These are phyloP conservation scores for Brassica juncea DNA, from an alignment of 345 rosid genomes.

Conservation along the genomic window DNA sequence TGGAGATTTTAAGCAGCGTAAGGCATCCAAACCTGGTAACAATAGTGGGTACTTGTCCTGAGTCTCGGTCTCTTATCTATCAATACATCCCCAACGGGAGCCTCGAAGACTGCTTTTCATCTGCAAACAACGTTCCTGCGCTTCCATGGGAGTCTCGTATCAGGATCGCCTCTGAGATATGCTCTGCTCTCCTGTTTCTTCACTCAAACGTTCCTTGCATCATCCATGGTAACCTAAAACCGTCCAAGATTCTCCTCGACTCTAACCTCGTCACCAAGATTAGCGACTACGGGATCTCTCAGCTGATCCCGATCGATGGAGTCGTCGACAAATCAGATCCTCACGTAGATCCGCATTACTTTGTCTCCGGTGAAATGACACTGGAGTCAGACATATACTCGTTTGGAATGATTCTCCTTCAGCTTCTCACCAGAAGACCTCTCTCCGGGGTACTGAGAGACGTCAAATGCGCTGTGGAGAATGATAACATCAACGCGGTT, in stretches of 20 bases:
- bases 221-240: conserved; percentile 42
- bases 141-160: conserved; percentile 68
- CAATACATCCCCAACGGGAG: conserved; percentile 55
- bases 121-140: conserved; percentile 42
- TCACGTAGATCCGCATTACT: conserved; percentile 47
- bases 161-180: neutral
- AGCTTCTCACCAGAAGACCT: conserved; percentile 69
- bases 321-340: neutral
- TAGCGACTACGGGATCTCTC: conserved; percentile 62
- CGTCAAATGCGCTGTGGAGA: conserved; percentile 65
- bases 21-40: conserved; percentile 89
- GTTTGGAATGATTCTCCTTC: conserved; percentile 73
- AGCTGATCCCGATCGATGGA: conserved; percentile 42
- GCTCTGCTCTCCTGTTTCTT: conserved; percentile 55
- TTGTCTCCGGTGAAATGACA: conserved; percentile 48
- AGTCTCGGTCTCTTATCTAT: conserved; percentile 70
- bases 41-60: conserved; percentile 74
- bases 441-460: conserved; percentile 52
- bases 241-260: conserved; percentile 81
- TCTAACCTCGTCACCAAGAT: conserved; percentile 66
- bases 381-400: conserved; percentile 73
- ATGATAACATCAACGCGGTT: conserved; percentile 53
- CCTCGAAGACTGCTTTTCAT: neutral
- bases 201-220: conserved; percentile 71
- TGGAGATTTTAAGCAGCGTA: conserved; percentile 69